Evolutionary conservation across 495 filamentous ascomycete species (phyloP), one percentile per base, ranked within the genome.

Genomic region (Pyronema domesticum): DNA sequence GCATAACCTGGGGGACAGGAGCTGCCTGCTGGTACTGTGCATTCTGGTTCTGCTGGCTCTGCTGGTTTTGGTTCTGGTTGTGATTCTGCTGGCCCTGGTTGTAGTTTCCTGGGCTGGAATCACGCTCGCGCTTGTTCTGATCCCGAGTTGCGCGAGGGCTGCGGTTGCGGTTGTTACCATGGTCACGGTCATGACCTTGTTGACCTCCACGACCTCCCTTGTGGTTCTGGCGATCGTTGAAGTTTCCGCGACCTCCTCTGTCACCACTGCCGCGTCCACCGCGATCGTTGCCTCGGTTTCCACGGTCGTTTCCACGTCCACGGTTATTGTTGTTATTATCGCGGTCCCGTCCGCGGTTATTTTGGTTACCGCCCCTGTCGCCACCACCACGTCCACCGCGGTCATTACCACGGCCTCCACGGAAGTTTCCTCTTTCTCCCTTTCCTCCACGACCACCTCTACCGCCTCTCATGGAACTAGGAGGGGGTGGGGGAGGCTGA

Each of bases 401-500:
- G 46, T 67, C 66, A 49, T 66, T 56, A 47, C 67, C 72, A 19
- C 69, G 69, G 14, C 70, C 63, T 10, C 72, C 71, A 44, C 71
- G 55, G 36, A 68, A 59, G 46, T 69, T 64, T 14, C 74, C 71
- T 57, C 73, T 61, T 3, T 68, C 68, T 23, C 73, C 71, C 36
- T 79, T 73, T 54, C 77, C 69, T 43, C 72, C 64, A 17, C 73
- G 75, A 54, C 65, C 57, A 7, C 70, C 68, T 9, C 72, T 67
- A 59, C 63, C 50, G 35, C 70, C 70, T 54, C 73, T 9, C 47
- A 58, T 54, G 45, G 58, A 42, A 56, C 63, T 59, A 54, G 57
- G 48, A 23, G 49, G 34, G 42, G 58, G 53, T 39, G 55, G 50
- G 18, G 70, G 59, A 66, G 71, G 55, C 73, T 73, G 54, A 72